phyloP scores from a whole-genome alignment of 2,329 filamentous ascomycete genomes.

The Neopestalotiopsis rosae region DNA sequence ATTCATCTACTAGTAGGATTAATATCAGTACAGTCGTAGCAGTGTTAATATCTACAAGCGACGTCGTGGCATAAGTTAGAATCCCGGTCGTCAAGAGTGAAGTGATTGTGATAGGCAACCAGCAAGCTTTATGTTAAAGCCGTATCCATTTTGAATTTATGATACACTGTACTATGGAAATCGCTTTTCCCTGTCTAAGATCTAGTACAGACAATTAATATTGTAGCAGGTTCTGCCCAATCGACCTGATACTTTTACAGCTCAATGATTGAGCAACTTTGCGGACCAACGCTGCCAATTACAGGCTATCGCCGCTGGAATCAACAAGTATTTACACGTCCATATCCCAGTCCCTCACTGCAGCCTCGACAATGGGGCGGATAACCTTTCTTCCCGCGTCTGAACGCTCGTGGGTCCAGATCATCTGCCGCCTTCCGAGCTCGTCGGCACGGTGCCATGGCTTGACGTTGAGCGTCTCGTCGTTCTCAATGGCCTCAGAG shows the following conservation, averaged over 20 bases:
- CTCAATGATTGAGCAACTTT: background rate
- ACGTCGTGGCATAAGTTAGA: too few species aligned
- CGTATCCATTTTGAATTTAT: background rate
- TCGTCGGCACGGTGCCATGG: conserved; percentile 48
- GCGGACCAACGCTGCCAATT: background rate
- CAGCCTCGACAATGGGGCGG: conserved; percentile 49
- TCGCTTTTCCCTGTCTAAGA: background rate
- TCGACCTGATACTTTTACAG: background rate
- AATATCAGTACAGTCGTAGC: too few species aligned
- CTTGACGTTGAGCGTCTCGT: conserved; percentile 42
- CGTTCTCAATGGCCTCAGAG: conserved; percentile 45
- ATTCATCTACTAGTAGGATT: too few species aligned
- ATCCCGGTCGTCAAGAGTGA: too few species aligned
- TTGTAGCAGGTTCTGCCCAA: background rate
- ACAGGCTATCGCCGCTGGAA: background rate
- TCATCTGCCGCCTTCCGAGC: conserved; percentile 49
- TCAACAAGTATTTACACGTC: background rate
- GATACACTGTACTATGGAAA: background rate
- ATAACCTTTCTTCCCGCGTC: conserved; percentile 49
- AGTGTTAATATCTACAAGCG: too few species aligned
- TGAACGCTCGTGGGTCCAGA: conserved; percentile 44
- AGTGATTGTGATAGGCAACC: too few species aligned
- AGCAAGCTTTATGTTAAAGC: too few species aligned
- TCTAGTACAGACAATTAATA: background rate
- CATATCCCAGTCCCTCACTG: conserved; percentile 44